These are phyloP conservation scores for Irpex sp. DNA, from an alignment of 1,284 basidiomycete species.

Conservation along the genomic window DNA sequence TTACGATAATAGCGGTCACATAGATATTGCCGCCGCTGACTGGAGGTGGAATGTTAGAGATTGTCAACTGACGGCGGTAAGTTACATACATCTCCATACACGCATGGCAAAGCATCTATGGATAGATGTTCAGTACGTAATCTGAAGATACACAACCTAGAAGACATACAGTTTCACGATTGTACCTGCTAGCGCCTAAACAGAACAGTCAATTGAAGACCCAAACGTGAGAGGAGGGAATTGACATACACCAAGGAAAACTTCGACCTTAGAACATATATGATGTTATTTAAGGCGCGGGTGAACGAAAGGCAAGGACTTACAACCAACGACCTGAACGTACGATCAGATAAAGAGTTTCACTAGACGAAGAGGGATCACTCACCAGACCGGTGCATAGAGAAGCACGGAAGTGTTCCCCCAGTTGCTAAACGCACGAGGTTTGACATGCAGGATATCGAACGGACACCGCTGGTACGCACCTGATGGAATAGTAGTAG, in stretches of 20 bases:
- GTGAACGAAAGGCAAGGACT: conserved; percentile 17
- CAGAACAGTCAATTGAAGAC: not conserved
- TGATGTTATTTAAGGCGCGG: not conserved
- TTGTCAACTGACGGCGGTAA: not conserved
- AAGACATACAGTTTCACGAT: conserved; percentile 59
- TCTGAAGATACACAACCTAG: not conserved
- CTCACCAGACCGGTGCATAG: conserved; percentile 46
- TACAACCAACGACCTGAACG: conserved; percentile 46
- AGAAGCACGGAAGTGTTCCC: conserved; percentile 37
- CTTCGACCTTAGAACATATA: conserved; percentile 43
- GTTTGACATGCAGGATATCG: not conserved
- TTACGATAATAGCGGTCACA: conserved; percentile 53
- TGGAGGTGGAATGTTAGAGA: conserved; percentile 23
- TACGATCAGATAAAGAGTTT: not conserved
- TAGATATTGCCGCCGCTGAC: conserved; percentile 58
- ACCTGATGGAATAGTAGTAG: conserved; percentile 56
- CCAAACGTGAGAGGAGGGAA: no score
- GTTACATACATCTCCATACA: conserved; percentile 63
- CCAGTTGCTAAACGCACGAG: conserved; percentile 39
- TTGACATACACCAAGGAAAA: conserved; percentile 49
- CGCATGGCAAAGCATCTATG: conserved; percentile 57
- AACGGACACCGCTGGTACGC: conserved; percentile 17
- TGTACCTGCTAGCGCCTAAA: conserved; percentile 51
- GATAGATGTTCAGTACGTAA: not conserved
- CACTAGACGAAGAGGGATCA: not conserved